Conservation (phyloP, 148 eudicot species). For the Vaccinium myrtillus region DNA sequence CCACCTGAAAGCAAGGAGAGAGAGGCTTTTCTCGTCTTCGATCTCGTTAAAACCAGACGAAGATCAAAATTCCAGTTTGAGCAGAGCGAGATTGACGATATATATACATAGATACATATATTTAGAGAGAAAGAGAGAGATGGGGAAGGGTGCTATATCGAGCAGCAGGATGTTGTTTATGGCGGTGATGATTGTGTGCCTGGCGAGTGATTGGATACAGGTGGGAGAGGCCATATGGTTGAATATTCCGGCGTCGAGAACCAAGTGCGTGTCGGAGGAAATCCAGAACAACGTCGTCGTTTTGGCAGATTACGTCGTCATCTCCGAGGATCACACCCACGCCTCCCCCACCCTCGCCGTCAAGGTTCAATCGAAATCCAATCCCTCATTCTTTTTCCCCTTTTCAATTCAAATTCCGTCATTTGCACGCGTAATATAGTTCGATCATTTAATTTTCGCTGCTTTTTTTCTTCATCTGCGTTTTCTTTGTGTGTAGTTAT, state of each 20-base stretch:
- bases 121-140: neutral
- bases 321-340: slow-evolving; percentile 37
- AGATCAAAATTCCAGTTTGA: neutral
- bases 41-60: neutral
- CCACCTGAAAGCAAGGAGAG: neutral
- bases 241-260: slow-evolving; percentile 42
- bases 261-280: slow-evolving; percentile 70
- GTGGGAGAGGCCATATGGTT: slow-evolving; percentile 28
- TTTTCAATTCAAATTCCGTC: too few species aligned
- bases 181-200: neutral
- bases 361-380: slow-evolving; percentile 27
- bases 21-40: neutral
- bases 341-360: slow-evolving; percentile 38
- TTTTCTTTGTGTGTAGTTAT: neutral
- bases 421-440: too few species aligned
- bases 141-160: slow-evolving; percentile 9
- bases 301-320: slow-evolving; percentile 50
- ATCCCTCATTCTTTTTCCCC: neutral
- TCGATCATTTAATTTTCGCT: neutral
- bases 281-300: slow-evolving; percentile 64
- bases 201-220: slow-evolving; percentile 2
- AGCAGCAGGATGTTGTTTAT: neutral
- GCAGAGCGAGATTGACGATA: neutral
- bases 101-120: neutral
- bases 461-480: neutral